Base-by-base conservation (phyloP, 2,329 filamentous ascomycete genomes). In the Tetracladium maxilliforme region DNA sequence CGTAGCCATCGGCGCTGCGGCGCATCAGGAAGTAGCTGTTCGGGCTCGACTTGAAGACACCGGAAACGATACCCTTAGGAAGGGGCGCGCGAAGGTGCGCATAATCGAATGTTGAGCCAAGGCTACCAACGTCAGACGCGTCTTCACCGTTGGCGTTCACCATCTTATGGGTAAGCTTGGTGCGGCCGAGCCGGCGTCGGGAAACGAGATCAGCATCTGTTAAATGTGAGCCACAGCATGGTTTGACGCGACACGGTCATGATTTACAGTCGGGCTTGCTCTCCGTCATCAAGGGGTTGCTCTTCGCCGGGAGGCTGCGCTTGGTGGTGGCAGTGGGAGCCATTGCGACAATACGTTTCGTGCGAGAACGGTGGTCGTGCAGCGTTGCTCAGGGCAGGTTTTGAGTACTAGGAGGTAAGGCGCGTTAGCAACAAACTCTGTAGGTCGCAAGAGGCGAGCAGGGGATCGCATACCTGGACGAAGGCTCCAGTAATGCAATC, bases 11-110 rank as follows among this genome's bases (percentile, higher is more conserved):
- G 45, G 70, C 70, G 52, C 81, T 87, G 40, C 81, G 76, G 52
- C 82, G 75, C 81, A 98, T 98, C 40, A 98, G 58, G 51, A 95
- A 98, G 55, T 98, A 98, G 38, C 82, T 90, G 48, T 83, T 83
- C 5, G 90, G 87, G 7, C 54, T 50, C 46, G 74, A 74, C 43
- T 81, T 77, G 60, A 95, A 95, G 42, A 98, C 92, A 44, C 90
- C 90, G 6, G 86, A 93, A 15, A 74, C 70, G 38, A 95, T 75
- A 35, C 90, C 84, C 52, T 86, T 90, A 24, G 90, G 90, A 23
- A 98, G 58, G 10, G 90, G 87, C 32, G 86, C 87, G 44, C 87
- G 79, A 24, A 98, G 64, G 48, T 98, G 90, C 36, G 86, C 87
- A 51, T 98, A 98, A 52, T 95, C 90, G 48, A 98, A 93, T 23